Percentiles rank a stretch among this genome's conserved stretches.
These are phyloP conservation scores for Botrytis galanthina DNA, from an alignment of 2,329 filamentous ascomycete genomes.

Conservation along the genomic window DNA sequence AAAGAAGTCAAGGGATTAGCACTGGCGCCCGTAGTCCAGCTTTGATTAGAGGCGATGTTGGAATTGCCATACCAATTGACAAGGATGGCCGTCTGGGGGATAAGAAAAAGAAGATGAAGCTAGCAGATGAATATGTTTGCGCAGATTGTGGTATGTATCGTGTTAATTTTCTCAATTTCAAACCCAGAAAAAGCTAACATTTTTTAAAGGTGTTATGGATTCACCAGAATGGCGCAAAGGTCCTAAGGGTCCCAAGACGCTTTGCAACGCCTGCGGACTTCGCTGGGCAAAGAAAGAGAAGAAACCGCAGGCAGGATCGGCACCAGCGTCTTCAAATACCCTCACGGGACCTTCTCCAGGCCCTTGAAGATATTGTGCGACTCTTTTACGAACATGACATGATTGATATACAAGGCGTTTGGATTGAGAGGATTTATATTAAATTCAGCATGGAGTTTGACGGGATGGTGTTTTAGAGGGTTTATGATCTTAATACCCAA, in stretches of 20 bases:
- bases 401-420: constrained; percentile 12
- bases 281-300: constrained; percentile 80
- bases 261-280: constrained; percentile 91
- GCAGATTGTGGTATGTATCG: constrained; percentile 74
- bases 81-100: constrained; percentile 69
- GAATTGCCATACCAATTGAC: constrained; percentile 79
- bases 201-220: constrained; percentile 66
- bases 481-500: constrained; percentile 1
- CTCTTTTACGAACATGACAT: constrained; percentile 17
- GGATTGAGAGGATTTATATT: neutral
- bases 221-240: constrained; percentile 97
- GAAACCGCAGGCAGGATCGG: constrained; percentile 47
- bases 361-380: neutral
- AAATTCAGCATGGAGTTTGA: constrained; percentile 14
- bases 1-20: constrained; percentile 82
- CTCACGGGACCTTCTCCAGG: neutral
- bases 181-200: constrained; percentile 12
- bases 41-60: constrained; percentile 80
- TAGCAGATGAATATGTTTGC: constrained; percentile 86
- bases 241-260: constrained; percentile 85
- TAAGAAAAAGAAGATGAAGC: constrained; percentile 84
- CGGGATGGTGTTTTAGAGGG: neutral
- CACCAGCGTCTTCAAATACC: neutral
- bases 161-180: too few relatives aligned
- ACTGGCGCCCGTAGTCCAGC: constrained; percentile 80